These are phyloP conservation scores for Candida lessepsii DNA, from an alignment of 805 yeast species.

Conservation along the genomic window DNA sequence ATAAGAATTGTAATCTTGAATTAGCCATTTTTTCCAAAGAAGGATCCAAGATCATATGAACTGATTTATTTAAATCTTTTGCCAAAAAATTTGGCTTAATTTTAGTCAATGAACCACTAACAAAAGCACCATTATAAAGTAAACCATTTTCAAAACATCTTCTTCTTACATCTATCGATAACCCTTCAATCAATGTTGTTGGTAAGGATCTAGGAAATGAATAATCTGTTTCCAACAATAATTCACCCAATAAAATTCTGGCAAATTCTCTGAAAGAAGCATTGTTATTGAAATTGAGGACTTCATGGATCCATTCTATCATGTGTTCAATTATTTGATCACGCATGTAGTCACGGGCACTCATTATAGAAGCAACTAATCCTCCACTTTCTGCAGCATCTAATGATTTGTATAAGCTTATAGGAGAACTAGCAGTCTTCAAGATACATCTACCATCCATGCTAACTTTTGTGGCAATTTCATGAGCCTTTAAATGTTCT, in stretches of 20 bases:
- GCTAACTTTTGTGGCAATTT: slow-evolving; percentile 47
- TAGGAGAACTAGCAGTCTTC: slow-evolving; percentile 25
- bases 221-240: slow-evolving; percentile 38
- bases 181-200: slow-evolving; percentile 20
- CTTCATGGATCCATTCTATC: slow-evolving; percentile 50
- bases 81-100: slow-evolving; percentile 15
- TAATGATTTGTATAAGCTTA: slow-evolving; percentile 30
- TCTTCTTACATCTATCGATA: slow-evolving; percentile 17
- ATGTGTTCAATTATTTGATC: slow-evolving; percentile 46
- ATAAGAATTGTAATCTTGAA: slow-evolving; percentile 57
- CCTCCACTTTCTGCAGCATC: slow-evolving; percentile 46
- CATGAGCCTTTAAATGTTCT: slow-evolving; percentile 26
- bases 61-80: slow-evolving; percentile 18
- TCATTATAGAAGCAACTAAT: slow-evolving; percentile 53
- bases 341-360: slow-evolving; percentile 50
- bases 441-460: slow-evolving; percentile 50
- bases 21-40: slow-evolving; percentile 13
- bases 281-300: slow-evolving; percentile 23
- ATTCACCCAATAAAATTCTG: slow-evolving; percentile 34
- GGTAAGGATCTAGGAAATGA: slow-evolving; percentile 33
- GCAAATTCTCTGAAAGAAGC: slow-evolving; percentile 23
- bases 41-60: slow-evolving; percentile 15
- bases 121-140: slow-evolving; percentile 26
- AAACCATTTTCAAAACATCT: slow-evolving; percentile 35
- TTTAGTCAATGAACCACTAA: slow-evolving; percentile 21